Base-by-base conservation (phyloP, 495 filamentous ascomycete species). In the Pseudomonodictys pantanalensis region DNA sequence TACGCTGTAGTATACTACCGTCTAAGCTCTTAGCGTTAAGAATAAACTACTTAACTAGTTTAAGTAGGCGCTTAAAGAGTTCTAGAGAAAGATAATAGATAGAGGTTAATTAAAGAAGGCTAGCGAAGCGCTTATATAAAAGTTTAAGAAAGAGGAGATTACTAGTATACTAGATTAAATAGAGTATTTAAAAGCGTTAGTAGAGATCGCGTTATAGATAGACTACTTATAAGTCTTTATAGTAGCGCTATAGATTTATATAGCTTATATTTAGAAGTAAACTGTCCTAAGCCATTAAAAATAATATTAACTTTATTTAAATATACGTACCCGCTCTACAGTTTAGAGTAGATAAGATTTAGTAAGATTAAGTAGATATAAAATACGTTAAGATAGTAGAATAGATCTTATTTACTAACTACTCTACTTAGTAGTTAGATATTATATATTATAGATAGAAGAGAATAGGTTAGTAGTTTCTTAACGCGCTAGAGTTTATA, bases 391-490 rank as follows among this genome's bases (percentile, higher is more conserved):
- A 42, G 9, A 42, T 29, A n/a, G 10, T n/a, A 5, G 26, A 22
- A 63, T 56, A 60, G 35, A 2, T 66, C 12, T 64, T 52, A 17
- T 23, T 52, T 5, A 42, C 15, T 7, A 47, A 62, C 18, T 68
- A 45, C 43, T 44, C 51, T 12, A 45, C 62, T 18, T 68, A 76
- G 42, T 71, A 77, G 25, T 58, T 50, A 17, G 73, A 73, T 52
- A 65, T 67, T 41, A 60, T 77, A 28, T 49, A 46, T 22, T 55
- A 61, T 22, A 62, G 72, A 57, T 70, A 74, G 25, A 51, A 66
- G 23, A 74, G 67, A 15, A 76, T 75, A 3, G 72, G 71, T 10
- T 64, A 66, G 32, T 78, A 75, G 75, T 71, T 78, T 46, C 52
- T 77, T 1, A 51, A 73, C 15, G 70, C 70, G 0, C 3, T 35